Evolutionary conservation across 352 stramenopile genomes (phyloP).

Genomic region (Pythium brachiatum): DNA sequence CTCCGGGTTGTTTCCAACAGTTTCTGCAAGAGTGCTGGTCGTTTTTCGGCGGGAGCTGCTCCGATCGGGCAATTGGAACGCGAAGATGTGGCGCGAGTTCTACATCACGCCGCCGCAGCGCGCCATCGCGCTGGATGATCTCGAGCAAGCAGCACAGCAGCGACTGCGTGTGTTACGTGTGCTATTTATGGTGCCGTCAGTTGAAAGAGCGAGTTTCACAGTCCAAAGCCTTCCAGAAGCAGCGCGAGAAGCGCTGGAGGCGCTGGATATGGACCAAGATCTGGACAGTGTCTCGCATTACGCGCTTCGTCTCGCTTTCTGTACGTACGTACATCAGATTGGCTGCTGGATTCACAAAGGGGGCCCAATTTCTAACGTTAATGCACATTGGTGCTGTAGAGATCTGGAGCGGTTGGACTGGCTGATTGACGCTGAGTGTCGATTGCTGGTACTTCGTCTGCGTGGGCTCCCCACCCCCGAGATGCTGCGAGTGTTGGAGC

Average conservation of each 20-base stretch:
- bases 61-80: not conserved
- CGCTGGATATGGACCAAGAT: conserved; percentile 16
- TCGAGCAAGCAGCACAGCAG: conserved; percentile 86
- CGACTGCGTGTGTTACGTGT: conserved; percentile 52
- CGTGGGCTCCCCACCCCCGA: not conserved
- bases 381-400: conserved; percentile 19
- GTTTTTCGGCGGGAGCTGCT: not conserved
- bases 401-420: conserved; percentile 41
- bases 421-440: conserved; percentile 48
- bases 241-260: conserved; percentile 5
- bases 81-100: conserved; percentile 36
- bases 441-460: conserved; percentile 1
- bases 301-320: conserved; percentile 22
- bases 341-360: not conserved
- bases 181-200: conserved; percentile 7
- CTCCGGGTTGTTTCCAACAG: not conserved
- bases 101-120: conserved; percentile 83
- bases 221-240: conserved; percentile 11
- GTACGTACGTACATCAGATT: conserved; percentile 19
- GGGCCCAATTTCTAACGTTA: not conserved
- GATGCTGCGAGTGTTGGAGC: conserved; percentile 23
- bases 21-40: not conserved
- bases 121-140: conserved; percentile 92
- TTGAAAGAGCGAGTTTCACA: conserved; percentile 11
- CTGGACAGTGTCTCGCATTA: conserved; percentile 23